Evolutionary conservation across 1,284 basidiomycete genomes (phyloP), one percentile per base, ranked within the genome.

Genomic region (Puccinia novopanici): DNA sequence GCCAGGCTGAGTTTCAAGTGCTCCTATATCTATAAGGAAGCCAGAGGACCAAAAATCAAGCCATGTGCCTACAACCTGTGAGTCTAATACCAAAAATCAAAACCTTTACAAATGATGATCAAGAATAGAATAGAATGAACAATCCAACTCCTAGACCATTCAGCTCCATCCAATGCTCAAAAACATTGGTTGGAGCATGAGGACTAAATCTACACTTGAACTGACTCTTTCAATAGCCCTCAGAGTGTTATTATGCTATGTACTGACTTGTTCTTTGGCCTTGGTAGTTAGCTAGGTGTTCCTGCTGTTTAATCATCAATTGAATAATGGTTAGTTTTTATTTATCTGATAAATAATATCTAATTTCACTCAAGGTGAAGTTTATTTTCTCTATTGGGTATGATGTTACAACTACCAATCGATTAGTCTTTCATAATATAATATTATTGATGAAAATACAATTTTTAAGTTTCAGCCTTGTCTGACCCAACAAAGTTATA

Each of bases 131-230:
- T 50, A 48, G 27, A 68, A 24, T 68, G 67, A 50, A 68, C 67
- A 50, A 68, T 68, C 67, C 67, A 68, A 68, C 67, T 68, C 67
- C 67, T 50, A 50, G 27, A 67, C 45, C 42, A 27, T 15, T 13
- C 24, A 37, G 42, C 42, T 45, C 40, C 12, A 68, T 42, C 40
- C 63, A 27, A 12, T 24, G 27, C 24, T 45, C 40, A 67, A 8
- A 27, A 67, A 40, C 45, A 45, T 68, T 24, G 67, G 67, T 48
- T 68, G 17, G 67, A 68, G 67, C 67, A 27, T 68, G 67, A 68
- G 67, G 67, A 68, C 67, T 27, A 48, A 68, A 27, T 68, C 67
- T 50, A 50, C 67, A 68, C 67, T 68, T 68, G 67, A 68, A 24
- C 67, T 68, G 67, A 68, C 19, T 37, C 4, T 45, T 67, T 27